Conservation (phyloP, 176 grass and related monocot species). For the Microstegium vimineum region DNA sequence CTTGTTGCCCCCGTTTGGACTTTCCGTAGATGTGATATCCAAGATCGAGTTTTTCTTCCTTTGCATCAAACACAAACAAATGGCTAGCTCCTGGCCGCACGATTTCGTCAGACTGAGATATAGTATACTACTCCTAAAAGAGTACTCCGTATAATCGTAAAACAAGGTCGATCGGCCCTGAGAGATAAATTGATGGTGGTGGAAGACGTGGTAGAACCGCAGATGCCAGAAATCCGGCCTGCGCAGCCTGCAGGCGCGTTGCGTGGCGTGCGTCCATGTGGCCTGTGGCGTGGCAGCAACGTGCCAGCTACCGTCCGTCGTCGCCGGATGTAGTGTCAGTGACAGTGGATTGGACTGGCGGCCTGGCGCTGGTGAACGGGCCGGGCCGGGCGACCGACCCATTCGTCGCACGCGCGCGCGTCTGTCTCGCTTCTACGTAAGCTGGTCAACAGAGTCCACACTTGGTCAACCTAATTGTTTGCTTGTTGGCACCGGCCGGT, state of each 20-base stretch:
- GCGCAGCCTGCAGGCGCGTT: not conserved
- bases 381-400: no score
- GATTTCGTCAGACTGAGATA: no score
- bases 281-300: not conserved
- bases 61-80: no score
- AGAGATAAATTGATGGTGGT: no score
- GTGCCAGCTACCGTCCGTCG: not conserved
- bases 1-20: not conserved
- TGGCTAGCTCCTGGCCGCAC: no score
- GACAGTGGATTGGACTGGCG: not conserved
- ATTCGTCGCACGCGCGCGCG: no score
- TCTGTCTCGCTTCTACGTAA: not conserved
- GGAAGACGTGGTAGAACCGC: not conserved
- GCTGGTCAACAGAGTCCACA: not conserved
- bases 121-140: no score
- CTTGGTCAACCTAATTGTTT: not conserved
- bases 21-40: not conserved
- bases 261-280: no score
- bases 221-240: not conserved
- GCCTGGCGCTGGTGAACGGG: not conserved
- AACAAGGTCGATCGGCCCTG: no score
- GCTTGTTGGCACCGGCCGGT: not conserved
- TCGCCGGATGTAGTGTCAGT: not conserved
- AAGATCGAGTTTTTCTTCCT: not conserved
- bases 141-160: no score